phyloP scores from a whole-genome alignment of 2,329 filamentous ascomycete species.

The Alternaria arbusti region DNA sequence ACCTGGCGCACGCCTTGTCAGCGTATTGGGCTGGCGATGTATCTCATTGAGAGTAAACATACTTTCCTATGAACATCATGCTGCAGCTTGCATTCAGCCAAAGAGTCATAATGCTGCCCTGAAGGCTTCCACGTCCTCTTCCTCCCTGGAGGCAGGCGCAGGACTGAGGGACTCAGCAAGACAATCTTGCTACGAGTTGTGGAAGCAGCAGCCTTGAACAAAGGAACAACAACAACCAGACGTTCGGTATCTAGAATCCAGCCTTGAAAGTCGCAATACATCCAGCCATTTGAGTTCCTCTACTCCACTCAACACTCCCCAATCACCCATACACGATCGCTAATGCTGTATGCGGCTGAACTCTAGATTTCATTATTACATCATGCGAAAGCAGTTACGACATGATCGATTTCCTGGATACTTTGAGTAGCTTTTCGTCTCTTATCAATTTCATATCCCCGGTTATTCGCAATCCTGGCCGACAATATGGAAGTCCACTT shows the following conservation, averaged over 20 bases:
- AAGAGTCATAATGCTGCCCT: background rate
- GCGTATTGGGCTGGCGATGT: background rate
- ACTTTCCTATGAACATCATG: background rate
- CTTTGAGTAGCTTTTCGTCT: no score
- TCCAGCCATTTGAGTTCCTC: background rate
- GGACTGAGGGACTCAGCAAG: background rate
- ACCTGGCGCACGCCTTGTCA: background rate
- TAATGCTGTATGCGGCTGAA: conserved; percentile 3
- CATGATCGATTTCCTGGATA: no score
- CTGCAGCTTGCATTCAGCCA: background rate
- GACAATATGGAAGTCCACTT: no score
- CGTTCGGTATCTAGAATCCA: background rate
- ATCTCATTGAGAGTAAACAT: background rate
- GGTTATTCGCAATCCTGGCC: no score
- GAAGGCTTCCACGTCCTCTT: background rate
- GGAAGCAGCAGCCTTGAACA: background rate
- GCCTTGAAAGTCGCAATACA: background rate
- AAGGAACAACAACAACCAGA: background rate
- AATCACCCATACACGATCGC: conserved; percentile 25
- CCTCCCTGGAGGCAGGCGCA: background rate
- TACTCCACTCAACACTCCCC: background rate
- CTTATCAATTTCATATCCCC: no score
- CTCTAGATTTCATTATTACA: no score
- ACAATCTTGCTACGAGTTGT: background rate
- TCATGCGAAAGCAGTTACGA: no score